Conservation (phyloP, 2,329 filamentous ascomycete species). For the Mollisia scopiformis region DNA sequence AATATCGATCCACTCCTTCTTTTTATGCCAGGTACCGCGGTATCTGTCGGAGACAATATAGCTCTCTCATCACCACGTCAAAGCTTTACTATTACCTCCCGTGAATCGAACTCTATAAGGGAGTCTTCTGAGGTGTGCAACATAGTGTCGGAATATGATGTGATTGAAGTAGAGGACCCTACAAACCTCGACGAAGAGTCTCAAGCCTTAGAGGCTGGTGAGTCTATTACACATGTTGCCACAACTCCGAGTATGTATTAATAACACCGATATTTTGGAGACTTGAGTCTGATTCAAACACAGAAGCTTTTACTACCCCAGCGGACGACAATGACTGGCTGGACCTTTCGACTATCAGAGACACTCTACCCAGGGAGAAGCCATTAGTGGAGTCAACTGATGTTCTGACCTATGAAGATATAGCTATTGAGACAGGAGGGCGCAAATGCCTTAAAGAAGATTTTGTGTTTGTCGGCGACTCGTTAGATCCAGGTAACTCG, state of each 20-base stretch:
- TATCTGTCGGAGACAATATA: constrained; percentile 6
- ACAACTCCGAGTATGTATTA: constrained; percentile 18
- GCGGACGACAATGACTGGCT: constrained; percentile 3
- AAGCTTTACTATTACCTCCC: constrained; percentile 11
- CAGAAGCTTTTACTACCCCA: constrained; percentile 8
- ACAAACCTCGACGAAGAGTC: constrained; percentile 9
- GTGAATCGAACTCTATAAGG: constrained; percentile 8
- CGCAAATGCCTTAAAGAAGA: constrained; percentile 17
- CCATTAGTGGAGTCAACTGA: constrained; percentile 6
- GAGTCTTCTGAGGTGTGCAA: constrained; percentile 13
- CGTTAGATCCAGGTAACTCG: constrained; percentile 17
- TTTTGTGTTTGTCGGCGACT: constrained; percentile 17
- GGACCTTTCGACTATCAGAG: constrained; percentile 8
- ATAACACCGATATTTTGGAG: constrained; percentile 16
- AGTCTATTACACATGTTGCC: constrained; percentile 15
- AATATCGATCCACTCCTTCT: constrained; percentile 17
- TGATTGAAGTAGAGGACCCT: constrained; percentile 9
- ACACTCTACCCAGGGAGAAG: constrained; percentile 5
- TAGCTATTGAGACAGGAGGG: constrained; percentile 6
- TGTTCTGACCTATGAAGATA: constrained; percentile 9
- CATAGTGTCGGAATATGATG: constrained; percentile 6
- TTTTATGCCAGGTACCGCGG: constrained; percentile 10
- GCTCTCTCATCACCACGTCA: constrained; percentile 6
- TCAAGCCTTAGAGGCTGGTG: constrained; percentile 14
- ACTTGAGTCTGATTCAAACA: constrained; percentile 8